A percentile compares a stretch with the other conserved stretches of the same genome.
Evolutionary conservation across 2,329 filamentous ascomycete genomes (phyloP).

Genomic region (Aspergillus aculeatus): DNA sequence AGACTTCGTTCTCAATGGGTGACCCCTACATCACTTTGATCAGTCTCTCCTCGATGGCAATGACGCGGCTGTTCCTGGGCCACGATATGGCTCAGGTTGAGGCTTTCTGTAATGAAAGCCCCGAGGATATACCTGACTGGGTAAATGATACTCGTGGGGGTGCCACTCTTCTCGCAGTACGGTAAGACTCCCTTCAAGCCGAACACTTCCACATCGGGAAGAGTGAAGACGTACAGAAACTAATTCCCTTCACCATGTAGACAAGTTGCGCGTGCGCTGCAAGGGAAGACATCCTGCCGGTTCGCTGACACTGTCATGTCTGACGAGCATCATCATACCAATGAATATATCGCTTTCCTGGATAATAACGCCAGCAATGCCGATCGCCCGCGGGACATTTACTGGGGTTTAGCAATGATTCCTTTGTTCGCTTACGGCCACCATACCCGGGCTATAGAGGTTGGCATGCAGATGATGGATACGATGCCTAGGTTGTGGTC

Average conservation of each 20-base stretch:
- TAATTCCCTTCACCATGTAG: conserved; percentile 21
- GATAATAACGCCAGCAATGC: conserved; percentile 49
- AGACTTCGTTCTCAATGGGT: conserved; percentile 56
- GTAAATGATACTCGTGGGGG: conserved; percentile 58
- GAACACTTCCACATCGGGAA: neutral
- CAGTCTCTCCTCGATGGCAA: conserved; percentile 59
- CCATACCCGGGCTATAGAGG: conserved; percentile 44
- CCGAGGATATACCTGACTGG: conserved; percentile 60
- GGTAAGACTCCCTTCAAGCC: conserved; percentile 26
- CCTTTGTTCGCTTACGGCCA: conserved; percentile 50
- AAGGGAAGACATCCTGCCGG: conserved; percentile 59
- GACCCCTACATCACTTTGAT: conserved; percentile 59
- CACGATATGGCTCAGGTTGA: conserved; percentile 60
- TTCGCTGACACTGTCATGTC: conserved; percentile 51
- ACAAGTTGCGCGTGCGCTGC: conserved; percentile 58
- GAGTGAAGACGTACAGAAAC: neutral
- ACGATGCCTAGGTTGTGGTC: conserved; percentile 49
- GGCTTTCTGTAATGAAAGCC: conserved; percentile 55
- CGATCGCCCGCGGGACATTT: conserved; percentile 55
- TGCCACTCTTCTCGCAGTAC: conserved; percentile 53
- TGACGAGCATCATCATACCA: conserved; percentile 54
- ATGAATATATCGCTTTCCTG: conserved; percentile 50
- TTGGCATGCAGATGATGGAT: conserved; percentile 42
- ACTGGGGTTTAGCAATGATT: conserved; percentile 51
- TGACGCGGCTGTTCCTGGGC: conserved; percentile 56